Base-by-base conservation (phyloP, 371 early-diverging fungal genomes). In the Mortierella sp. region DNA sequence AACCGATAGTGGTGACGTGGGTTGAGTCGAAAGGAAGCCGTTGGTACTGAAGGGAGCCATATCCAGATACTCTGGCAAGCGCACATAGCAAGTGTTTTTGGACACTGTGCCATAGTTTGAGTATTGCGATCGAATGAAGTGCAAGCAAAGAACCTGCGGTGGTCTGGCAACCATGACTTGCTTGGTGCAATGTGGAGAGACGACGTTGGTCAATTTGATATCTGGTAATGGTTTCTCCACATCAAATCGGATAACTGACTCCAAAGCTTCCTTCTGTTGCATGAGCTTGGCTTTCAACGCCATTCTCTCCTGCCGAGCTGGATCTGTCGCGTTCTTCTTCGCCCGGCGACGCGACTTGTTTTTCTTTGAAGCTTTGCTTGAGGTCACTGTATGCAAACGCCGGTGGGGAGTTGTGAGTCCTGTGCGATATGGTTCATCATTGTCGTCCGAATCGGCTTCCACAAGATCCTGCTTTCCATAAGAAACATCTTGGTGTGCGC, bases 11-110 rank as follows among this genome's bases (percentile, higher is more conserved):
- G 85, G 82, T 24, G 63, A 51, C 19, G 69, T 60, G 37, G 89
- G 88, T 24, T 79, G 63, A 8, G 82, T 80, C 24, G 79, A 70
- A 17, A 90, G 77, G 2, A 83, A 71, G 0, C 90, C 90, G 3
- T 78, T 82, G 6, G 91, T 90, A 41, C 85, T 85, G 53, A 87
- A 95, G 4, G 86, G 83, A 2, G 89, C 67, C 24, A 94, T 31
- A 66, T 95, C 91, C 45, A 96, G 79, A 31, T 83, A 73, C 53
- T 92, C 90, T 9, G 89, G 86, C 55, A 92, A 93, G 40, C 80
- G 66, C 34, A 96, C 90, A 13, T 85, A 86, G 62, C 91, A 88
- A 41, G 85, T 76, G 67, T 95, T 95, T 78, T 96, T 96, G 50
- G 84, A 78, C 0, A 85, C 78, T 13, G 86, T 85, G 19, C 95